Conservation (phyloP, 2,329 filamentous ascomycete genomes). For the Aspergillus sp. region DNA sequence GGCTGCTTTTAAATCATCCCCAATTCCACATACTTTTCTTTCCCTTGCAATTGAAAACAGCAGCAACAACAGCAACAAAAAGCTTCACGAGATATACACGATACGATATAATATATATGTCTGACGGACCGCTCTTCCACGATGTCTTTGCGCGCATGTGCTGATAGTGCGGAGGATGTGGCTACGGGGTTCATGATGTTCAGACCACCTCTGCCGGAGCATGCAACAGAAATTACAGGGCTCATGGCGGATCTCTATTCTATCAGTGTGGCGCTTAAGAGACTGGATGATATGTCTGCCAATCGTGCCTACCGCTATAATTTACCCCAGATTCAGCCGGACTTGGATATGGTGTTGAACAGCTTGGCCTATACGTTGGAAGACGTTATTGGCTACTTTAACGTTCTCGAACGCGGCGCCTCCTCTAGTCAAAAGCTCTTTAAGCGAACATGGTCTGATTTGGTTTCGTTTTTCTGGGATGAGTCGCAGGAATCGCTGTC, state of each 20-base stretch:
- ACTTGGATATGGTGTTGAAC: conserved; percentile 42
- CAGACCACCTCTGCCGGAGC: conserved; percentile 43
- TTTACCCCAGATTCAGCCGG: conserved; percentile 35
- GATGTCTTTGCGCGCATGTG: conserved; percentile 37
- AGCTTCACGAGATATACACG: no score
- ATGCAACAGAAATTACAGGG: conserved; percentile 45
- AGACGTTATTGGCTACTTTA: conserved; percentile 42
- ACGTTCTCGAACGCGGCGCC: conserved; percentile 26
- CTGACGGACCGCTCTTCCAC: conserved; percentile 9
- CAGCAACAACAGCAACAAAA: no score
- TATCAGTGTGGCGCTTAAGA: conserved; percentile 44
- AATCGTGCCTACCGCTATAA: conserved; percentile 32
- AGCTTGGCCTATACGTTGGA: conserved; percentile 46
- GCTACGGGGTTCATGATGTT: conserved; percentile 45
- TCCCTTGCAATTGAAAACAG: background rate
- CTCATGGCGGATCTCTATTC: conserved; percentile 48
- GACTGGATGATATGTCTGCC: conserved; percentile 39
- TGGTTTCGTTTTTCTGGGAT: conserved; percentile 39
- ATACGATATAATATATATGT: background rate
- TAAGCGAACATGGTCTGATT: conserved; percentile 44
- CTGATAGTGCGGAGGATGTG: conserved; percentile 46
- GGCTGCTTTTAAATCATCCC: background rate
- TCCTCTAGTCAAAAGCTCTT: conserved; percentile 30
- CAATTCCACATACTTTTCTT: background rate
- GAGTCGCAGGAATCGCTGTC: conserved; percentile 41